Base-by-base conservation (phyloP, 345 rosid species). In the Ceriops tagal region DNA sequence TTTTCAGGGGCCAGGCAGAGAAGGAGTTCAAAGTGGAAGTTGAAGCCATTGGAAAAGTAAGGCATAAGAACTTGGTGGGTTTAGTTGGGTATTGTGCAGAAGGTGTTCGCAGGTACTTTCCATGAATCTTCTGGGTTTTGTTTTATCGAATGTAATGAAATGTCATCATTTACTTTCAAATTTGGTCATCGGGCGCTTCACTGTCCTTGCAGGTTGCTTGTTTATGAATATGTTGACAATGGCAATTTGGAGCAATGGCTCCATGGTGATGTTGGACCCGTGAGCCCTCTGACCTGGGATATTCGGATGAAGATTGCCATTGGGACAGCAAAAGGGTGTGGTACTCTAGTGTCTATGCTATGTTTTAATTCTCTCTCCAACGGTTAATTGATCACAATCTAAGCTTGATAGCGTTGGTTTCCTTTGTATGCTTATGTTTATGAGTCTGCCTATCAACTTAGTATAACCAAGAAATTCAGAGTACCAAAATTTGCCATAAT, bases 171-270 rank as follows among this genome's bases (percentile, higher is more conserved):
- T 22, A 34, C 3, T 35, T 58, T 49, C 0, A 9, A 19, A 31
- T 31, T 34, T 71, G 22, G 26, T 30, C 15, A 27, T 26, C n/a
- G 21, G 39, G 27, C 11, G 51, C 57, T 27, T 67, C 28, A 37
- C 47, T 73, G 67, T 66, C 62, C 28, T 10, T 66, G 64, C 79
- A 93, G 98, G 95, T 88, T 91, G 96, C 96, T 93, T 68, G 89
- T 93, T 52, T 93, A 93, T 64, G 97, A 93, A 78, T 93, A 88
- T 55, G 82, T 93, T 21, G 89, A 91, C 67, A 93, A 93, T 73
- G 97, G 96, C 49, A 93, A 91, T 81, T 80, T 93, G 86, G 98
- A 93, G 88, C 97, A 91, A 67, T 91, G 98, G 98, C 65, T 93
- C 68, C 98, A 93, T 26, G 97, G 98, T 66, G 97, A 89, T 64